Base-by-base conservation (phyloP, 768 basidiomycete genomes). In the Leccinum incarnatum region DNA sequence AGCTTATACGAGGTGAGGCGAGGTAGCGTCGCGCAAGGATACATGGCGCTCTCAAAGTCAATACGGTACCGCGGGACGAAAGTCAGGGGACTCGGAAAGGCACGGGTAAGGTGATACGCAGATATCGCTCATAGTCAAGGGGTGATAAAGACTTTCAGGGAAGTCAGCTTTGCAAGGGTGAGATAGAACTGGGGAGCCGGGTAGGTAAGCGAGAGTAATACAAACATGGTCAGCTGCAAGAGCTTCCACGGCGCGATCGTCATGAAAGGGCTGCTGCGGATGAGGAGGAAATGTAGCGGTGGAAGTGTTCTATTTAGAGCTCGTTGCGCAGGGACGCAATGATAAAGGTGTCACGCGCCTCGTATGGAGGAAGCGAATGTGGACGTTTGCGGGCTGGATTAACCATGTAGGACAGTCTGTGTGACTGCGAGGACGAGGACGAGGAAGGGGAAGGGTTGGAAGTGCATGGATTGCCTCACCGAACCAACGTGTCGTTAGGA, bases 11-110 rank as follows among this genome's bases (percentile, higher is more conserved):
- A 59, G 19, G 52, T 30, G 15, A 76, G 68, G 58, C 21, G 57
- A 14, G 64, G 50, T 21, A 52, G 56, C 25, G 52, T 30, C 14
- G 14, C 25, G 32, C 29, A 11, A 36, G 75, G 78, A 51, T 72
- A 78, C 69, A 78, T 72, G 5, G 73, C 72, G n/a, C 68, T 60
- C 59, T 78, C 77, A 61, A 76, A 77, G 53, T 73, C 32, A 34
- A 34, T 34, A 2, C 12, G 32, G 46, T 64, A 65, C 37, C 64
- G 61, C 48, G 54, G 50, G 30, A 32, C 30, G n/a, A 10, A 47
- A 45, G 54, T 60, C 50, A 62, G 51, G 60, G 34, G 53, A 27
- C n/a, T 29, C 14, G 49, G 40, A 40, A 40, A 15, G 49, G 19
- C 27, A 5, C 25, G 32, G 17, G 37, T 25, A 46, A 21, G 51